Base-by-base conservation (phyloP, 306 rosid genomes). In the Casuarina glauca region DNA sequence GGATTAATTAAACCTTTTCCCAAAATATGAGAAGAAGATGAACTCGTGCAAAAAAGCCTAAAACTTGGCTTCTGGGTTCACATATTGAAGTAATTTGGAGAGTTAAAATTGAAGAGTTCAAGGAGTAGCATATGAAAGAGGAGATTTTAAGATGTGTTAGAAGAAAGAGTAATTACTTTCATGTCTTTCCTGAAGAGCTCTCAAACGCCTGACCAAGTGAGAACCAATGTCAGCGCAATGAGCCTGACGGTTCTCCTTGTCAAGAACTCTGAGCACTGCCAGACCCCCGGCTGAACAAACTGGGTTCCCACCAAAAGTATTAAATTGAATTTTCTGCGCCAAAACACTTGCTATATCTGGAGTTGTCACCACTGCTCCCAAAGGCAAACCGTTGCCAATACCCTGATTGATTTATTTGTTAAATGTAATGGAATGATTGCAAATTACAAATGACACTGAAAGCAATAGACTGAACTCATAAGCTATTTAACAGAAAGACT, bases 321-420 rank as follows among this genome's bases (percentile, higher is more conserved):
- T 94, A 79, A 94, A 89, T 6, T 84, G 97, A 80, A 88, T 79
- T 82, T 90, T 94, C 77, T 87, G 95, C 70, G 95, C 60, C 85
- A 94, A 43, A 43, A 88, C 97, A 71, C 94, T 89, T 3, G 98
- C 98, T 60, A 94, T 94, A 84, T 90, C 95, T 9, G 93, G 97
- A 6, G 98, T 94, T 41, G 97, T 94, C 79, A 94, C 95, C 53
- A 94, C 94, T 13, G 97, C 97, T 82, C 97, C 98, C 81, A 94
- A 61, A 61, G 98, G 96, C 82, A 94, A 79, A 63, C 98, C 98
- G 4, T 94, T 94, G 79, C 97, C 97, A 77, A 94, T 94, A 51
- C 98, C 97, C 97, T 94, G 88, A 77, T 74, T 75, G 67, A 69
- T 78, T 78, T 70, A 78, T 61, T 54, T 39, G 68, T 3, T 38